Evolutionary conservation across 2,329 filamentous ascomycete genomes (phyloP).

Genomic region (Hypoxylon sp.): DNA sequence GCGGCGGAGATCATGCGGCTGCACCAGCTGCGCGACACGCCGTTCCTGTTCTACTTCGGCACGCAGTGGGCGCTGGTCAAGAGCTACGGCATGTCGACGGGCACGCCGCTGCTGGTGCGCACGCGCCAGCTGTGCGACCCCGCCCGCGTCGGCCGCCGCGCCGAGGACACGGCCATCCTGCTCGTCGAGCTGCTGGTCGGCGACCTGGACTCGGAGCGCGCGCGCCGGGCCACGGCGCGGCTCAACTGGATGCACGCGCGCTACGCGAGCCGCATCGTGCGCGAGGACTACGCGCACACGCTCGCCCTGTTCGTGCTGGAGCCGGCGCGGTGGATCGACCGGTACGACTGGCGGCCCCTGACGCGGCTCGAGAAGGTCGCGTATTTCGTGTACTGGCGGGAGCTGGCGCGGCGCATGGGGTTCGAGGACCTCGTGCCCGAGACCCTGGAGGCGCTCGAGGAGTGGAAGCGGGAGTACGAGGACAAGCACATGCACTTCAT

Average conservation of each 20-base stretch:
- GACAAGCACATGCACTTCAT: conserved; percentile 42
- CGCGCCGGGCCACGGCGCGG: conserved; percentile 31
- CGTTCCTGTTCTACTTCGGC: conserved; percentile 43
- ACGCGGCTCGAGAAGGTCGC: conserved; percentile 44
- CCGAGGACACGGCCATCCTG: conserved; percentile 45
- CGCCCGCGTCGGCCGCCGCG: conserved; percentile 41
- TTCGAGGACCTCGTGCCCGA: conserved; percentile 41
- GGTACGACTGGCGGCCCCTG: conserved; percentile 45
- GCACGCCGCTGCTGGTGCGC: conserved; percentile 41
- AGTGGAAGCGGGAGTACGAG: conserved; percentile 43
- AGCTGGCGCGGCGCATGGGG: conserved; percentile 46
- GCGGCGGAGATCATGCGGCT: conserved; percentile 43
- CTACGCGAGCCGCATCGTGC: conserved; percentile 38
- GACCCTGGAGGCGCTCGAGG: conserved; percentile 42
- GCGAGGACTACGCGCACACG: conserved; percentile 44
- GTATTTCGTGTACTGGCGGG: conserved; percentile 44
- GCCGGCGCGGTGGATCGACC: conserved; percentile 45
- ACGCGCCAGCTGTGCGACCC: conserved; percentile 43
- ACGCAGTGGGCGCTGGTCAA: conserved; percentile 44
- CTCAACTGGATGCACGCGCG: conserved; percentile 46
- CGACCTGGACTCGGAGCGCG: conserved; percentile 41
- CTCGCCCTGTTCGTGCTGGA: conserved; percentile 47
- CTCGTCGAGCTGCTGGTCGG: conserved; percentile 42
- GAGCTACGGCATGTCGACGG: conserved; percentile 43
- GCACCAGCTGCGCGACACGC: conserved; percentile 37